Evolutionary conservation across 2,329 filamentous ascomycete species (phyloP).

Genomic region (Colletotrichum ledebouriae): DNA sequence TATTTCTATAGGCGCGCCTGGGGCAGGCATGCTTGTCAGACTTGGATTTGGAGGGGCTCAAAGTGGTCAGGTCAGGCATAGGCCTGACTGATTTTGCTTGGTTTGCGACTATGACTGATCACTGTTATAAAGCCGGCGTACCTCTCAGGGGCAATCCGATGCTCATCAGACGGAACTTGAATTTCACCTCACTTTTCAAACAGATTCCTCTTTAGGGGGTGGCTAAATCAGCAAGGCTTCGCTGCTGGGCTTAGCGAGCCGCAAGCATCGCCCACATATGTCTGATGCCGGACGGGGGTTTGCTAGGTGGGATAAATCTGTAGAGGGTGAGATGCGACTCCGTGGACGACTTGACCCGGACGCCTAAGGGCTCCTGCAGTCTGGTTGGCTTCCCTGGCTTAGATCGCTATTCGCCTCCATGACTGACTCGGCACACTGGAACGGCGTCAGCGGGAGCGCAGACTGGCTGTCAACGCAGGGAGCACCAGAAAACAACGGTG

Average conservation of each 20-base stretch:
- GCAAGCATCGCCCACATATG: constrained; percentile 21
- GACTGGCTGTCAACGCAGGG: constrained; percentile 25
- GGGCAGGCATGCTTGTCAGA: constrained; percentile 34
- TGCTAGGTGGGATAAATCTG: neutral
- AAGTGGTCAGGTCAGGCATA: constrained; percentile 3
- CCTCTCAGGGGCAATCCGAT: constrained; percentile 24
- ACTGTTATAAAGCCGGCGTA: neutral
- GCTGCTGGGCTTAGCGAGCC: constrained; percentile 28
- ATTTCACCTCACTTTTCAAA: constrained; percentile 16
- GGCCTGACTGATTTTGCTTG: constrained; percentile 3
- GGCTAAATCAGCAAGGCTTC: neutral
- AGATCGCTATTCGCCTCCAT: constrained; percentile 37
- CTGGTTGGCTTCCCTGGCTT: constrained; percentile 37
- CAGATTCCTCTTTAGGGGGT: constrained; percentile 20
- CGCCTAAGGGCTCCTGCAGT: constrained; percentile 15
- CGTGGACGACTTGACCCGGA: neutral
- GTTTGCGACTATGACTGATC: constrained; percentile 8
- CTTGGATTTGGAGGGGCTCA: constrained; percentile 16
- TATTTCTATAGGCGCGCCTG: constrained; percentile 14
- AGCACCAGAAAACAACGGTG: no score
- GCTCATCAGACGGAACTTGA: constrained; percentile 11
- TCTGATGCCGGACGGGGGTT: constrained; percentile 34
- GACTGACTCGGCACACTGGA: constrained; percentile 24
- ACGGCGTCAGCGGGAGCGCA: constrained; percentile 12
- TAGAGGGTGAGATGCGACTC: constrained; percentile 30